Percentiles rank a stretch among this genome's conserved stretches.
phyloP scores from a whole-genome alignment of 208 protist genomes.

The Leishmania turanica region DNA sequence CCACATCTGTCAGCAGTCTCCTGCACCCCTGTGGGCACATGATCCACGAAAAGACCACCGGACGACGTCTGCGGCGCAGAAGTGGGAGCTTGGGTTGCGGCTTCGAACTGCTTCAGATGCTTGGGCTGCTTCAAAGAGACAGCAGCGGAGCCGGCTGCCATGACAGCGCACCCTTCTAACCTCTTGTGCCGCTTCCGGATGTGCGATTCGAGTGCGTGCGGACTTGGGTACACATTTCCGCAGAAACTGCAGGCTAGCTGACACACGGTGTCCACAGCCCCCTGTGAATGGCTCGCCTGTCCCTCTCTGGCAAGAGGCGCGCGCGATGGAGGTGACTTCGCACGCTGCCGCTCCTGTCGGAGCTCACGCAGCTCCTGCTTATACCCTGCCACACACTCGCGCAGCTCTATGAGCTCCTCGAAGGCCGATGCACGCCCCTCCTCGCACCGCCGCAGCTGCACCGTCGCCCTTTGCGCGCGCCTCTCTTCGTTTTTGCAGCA shows the following conservation, averaged over 20 bases:
- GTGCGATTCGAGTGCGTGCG: conserved; percentile 67
- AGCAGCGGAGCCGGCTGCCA: conserved; percentile 37
- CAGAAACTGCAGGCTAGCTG: conserved; percentile 51
- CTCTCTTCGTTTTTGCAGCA: conserved; percentile 29
- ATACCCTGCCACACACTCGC: conserved; percentile 45
- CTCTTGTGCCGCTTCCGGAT: conserved; percentile 67
- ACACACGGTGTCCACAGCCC: background rate
- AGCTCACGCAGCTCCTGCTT: conserved; percentile 30
- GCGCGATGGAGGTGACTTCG: background rate
- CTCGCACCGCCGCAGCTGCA: conserved; percentile 28
- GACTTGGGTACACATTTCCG: conserved; percentile 66
- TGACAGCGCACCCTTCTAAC: conserved; percentile 33
- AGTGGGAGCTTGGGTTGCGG: background rate
- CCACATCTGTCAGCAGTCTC: conserved; percentile 1
- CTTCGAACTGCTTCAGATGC: background rate
- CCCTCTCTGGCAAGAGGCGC: background rate
- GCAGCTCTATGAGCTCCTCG: conserved; percentile 69
- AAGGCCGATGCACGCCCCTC: conserved; percentile 61
- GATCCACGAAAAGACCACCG: background rate
- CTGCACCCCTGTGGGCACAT: background rate
- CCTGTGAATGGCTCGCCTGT: background rate
- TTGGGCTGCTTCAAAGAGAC: conserved; percentile 7
- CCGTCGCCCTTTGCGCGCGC: conserved; percentile 10
- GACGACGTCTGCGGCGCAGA: background rate
- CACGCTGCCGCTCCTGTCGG: background rate